These are phyloP conservation scores for Acmispon strigosus DNA, from an alignment of 306 rosid genomes.

Conservation along the genomic window DNA sequence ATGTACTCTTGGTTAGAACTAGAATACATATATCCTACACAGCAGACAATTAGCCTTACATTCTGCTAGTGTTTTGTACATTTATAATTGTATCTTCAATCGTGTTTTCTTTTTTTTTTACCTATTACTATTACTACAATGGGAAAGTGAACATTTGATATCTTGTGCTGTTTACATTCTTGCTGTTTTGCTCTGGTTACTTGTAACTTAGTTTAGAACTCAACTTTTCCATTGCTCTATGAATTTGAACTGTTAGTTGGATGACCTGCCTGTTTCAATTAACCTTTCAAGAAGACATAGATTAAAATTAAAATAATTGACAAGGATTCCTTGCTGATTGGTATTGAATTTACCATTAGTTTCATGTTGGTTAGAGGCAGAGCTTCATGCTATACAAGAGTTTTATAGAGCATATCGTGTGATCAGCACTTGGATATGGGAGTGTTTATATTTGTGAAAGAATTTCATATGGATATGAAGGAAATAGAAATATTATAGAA, in stretches of 20 bases:
- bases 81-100: neutral
- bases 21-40: neutral
- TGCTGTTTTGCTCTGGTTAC: neutral
- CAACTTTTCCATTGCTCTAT: neutral
- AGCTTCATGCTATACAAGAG: neutral
- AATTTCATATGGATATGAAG: neutral
- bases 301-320: neutral
- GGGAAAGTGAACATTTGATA: neutral
- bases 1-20: no score
- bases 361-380: constrained; percentile 2
- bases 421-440: neutral
- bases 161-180: no score
- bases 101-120: neutral
- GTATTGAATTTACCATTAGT: neutral
- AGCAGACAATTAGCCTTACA: neutral
- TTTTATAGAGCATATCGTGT: neutral
- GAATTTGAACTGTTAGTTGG: neutral
- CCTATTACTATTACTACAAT: neutral
- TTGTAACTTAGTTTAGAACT: neutral
- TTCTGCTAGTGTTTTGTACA: neutral
- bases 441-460: neutral
- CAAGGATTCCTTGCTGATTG: neutral
- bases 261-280: neutral
- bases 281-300: neutral
- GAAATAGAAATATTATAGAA: no score